Evolutionary conservation across 306 rosid species (phyloP).

Genomic region (Macrotyloma uniflorum): DNA sequence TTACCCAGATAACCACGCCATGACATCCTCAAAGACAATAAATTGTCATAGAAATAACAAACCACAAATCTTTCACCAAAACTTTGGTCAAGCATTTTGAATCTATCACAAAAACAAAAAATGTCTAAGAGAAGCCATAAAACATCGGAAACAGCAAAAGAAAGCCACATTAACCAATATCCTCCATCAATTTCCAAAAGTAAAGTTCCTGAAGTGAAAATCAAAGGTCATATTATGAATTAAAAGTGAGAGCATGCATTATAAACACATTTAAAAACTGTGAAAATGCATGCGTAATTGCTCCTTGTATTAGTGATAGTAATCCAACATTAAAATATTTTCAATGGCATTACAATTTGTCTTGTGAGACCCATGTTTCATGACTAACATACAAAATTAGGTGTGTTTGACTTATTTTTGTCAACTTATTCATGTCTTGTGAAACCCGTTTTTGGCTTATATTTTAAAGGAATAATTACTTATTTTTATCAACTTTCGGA

Average conservation of each 20-base stretch:
- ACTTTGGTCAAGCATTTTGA: not conserved
- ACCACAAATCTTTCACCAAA: slow-evolving; percentile 15
- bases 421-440: not conserved
- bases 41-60: slow-evolving; percentile 25
- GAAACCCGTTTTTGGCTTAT: not conserved
- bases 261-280: slow-evolving; percentile 17
- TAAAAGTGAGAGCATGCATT: not conserved
- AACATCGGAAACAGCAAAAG: slow-evolving; percentile 31
- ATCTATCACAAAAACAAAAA: slow-evolving; percentile 12
- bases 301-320: not conserved
- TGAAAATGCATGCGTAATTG: not conserved
- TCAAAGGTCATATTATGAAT: not conserved
- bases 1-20: slow-evolving; percentile 20
- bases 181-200: slow-evolving; percentile 3
- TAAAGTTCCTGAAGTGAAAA: not conserved
- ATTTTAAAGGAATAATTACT: not conserved
- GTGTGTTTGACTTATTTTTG: not conserved
- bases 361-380: slow-evolving; percentile 12
- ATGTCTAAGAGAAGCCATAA: not conserved
- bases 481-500: not conserved
- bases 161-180: slow-evolving; percentile 22
- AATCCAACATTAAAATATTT: slow-evolving; percentile 29
- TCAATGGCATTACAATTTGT: slow-evolving; percentile 6
- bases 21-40: slow-evolving; percentile 3
- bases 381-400: not conserved